Evolutionary conservation across 306 rosid genomes (phyloP).

Genomic region (Dryas drummondii): DNA sequence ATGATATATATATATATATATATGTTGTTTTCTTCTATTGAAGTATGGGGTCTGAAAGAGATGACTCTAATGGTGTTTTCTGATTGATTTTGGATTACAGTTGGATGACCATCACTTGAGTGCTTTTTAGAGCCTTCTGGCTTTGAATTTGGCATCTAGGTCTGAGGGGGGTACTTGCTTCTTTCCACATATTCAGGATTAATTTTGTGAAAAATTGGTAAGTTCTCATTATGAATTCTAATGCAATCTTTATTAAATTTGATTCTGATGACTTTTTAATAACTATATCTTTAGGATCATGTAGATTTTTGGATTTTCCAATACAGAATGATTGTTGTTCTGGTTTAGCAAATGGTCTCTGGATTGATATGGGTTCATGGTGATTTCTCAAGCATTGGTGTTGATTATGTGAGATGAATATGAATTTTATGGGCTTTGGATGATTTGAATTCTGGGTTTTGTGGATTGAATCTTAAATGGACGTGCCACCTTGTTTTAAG

Average conservation of each 20-base stretch:
- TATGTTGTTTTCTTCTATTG: conserved; percentile 7
- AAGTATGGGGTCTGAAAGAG: conserved; percentile 2
- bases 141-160: conserved; percentile 4
- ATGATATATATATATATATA: no score
- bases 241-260: neutral
- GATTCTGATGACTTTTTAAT: no score
- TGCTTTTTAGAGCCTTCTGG: neutral
- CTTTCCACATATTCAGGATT: conserved; percentile 2
- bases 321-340: conserved; percentile 15
- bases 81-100: neutral
- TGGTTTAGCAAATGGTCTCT: conserved; percentile 6
- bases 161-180: neutral
- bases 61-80: conserved; percentile 2
- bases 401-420: neutral
- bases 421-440: neutral
- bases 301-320: conserved; percentile 23
- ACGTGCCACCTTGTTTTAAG: conserved; percentile 42
- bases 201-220: neutral
- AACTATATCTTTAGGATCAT: conserved; percentile 8
- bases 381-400: conserved; percentile 13
- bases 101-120: conserved; percentile 14
- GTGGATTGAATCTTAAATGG: conserved; percentile 47
- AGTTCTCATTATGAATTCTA: neutral
- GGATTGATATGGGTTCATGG: conserved; percentile 12
- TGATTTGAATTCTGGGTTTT: conserved; percentile 7